Base-by-base conservation (phyloP, 768 basidiomycete genomes). In the Mrakia hoshinonis region DNA sequence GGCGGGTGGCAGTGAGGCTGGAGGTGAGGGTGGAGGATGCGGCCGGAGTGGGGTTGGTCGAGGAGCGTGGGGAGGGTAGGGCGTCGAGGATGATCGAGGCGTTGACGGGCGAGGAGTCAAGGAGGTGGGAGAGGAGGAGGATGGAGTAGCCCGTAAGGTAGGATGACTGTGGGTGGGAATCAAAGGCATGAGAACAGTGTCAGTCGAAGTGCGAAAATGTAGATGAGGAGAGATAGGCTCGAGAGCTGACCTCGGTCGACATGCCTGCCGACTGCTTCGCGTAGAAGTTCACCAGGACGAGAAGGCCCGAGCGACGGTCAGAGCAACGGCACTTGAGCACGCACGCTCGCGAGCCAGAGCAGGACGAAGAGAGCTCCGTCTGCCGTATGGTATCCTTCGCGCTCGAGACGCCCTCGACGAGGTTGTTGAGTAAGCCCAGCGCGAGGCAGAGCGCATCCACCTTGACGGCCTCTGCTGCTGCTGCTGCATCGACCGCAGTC, bases 121-220 rank as follows among this genome's bases (percentile, higher is more conserved):
- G 54, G 55, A 72, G 60, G 58, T 67, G 70, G 26, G 65, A 47
- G 13, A 72, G 65, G 24, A 72, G 64, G 2, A 72, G 39, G 49
- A 61, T 43, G 13, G 70, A 55, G 39, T 72, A 72, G 34, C 70
- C 70, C 7, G 70, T 43, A n/a, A 72, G 65, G 29, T 72, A 72
- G n/a, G 65, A 67, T 5, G 65, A 64, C 70, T 72, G 70, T 29
- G 29, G 34, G 36, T 2, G 12, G 34, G 49, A 54, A 20, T 12
- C 5, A 31, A 26, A 54, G 36, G 24, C 15, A 36, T n/a, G 4
- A 10, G 51, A 4, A 12, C 4, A 64, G 24, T 9, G 62, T 46
- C 10, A 64, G 61, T n/a, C 20, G 31, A 43, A 38, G 24, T 22
- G 9, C 1, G n/a, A 26, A 38, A 46, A n/a, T n/a, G n/a, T n/a